Evolutionary conservation across 257 asterid genomes (phyloP), one percentile per base, ranked within the genome.

Genomic region (Scutellaria barbata): DNA sequence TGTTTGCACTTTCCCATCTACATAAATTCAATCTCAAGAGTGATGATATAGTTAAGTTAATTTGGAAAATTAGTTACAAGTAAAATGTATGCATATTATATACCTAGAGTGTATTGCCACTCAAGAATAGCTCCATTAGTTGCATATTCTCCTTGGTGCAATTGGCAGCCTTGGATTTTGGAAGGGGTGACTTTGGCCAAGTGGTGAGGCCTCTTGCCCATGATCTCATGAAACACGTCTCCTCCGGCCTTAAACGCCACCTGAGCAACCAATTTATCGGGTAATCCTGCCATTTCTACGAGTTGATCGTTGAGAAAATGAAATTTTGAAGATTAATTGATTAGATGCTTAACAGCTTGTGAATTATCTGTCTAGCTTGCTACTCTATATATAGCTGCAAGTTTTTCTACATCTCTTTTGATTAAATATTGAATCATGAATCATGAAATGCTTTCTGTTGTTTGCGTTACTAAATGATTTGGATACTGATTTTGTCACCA

Each of bases 231-330:
- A 25, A 72, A 80, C 58, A 76, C 68, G 12, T 76, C 72, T 0
- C 76, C 84, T 0, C 81, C 74, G 0, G 81, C 81, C 72, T 76
- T 80, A 50, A 80, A 80, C 3, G 78, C 79, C 5, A 68, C 57
- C 25, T 68, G 74, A 10, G 68, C 75, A 6, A 80, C 33, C 25
- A 80, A 6, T 71, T 33, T 72, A n/a, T 76, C 50, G 0, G 84
- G 66, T 55, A 78, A 16, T 10, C 68, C 50, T 0, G 63, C 79
- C 72, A 78, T 72, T 16, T 6, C 18, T 7, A 18, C 17, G 8
- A 10, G 9, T 43, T 1, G 11, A 17, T 43, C 3, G 0, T 52
- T 8, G 4, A 0, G 4, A 30, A 30, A 30, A 30, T 0, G 35
- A 30, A 30, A 30, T 0, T 30, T 30, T 30, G 4, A 30, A 30